Conservation (phyloP, 345 rosid genomes). For the Sisymbrium irio region DNA sequence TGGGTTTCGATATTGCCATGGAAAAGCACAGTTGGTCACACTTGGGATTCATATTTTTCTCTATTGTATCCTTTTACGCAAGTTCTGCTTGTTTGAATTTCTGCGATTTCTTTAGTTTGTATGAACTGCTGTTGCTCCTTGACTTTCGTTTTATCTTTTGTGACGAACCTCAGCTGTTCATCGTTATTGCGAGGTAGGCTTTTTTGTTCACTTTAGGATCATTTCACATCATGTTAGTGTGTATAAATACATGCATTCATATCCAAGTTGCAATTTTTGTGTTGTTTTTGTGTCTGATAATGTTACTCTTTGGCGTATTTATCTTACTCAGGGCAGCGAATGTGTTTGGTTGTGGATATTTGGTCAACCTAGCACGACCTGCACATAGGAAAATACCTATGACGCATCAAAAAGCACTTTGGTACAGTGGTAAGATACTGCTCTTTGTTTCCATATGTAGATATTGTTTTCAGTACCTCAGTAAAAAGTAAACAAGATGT, state of each 20-base stretch:
- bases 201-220: slow-evolving; percentile 1
- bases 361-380: slow-evolving; percentile 88
- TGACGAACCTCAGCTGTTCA: slow-evolving; percentile 61
- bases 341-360: slow-evolving; percentile 92
- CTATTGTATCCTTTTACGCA: slow-evolving; percentile 80
- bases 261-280: background rate
- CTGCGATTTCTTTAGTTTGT: slow-evolving; percentile 1
- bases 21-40: slow-evolving; percentile 99
- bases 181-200: slow-evolving; percentile 76
- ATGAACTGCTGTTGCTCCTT: slow-evolving; percentile 42
- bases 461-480: background rate
- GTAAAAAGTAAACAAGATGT: slow-evolving; percentile 22
- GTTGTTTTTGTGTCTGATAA: slow-evolving; percentile 7
- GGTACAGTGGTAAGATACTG: slow-evolving; percentile 87
- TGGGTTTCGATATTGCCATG: slow-evolving; percentile 99
- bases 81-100: background rate
- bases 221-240: background rate
- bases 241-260: background rate
- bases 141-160: slow-evolving; percentile 30
- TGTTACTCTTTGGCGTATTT: slow-evolving; percentile 29
- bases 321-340: slow-evolving; percentile 72
- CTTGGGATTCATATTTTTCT: slow-evolving; percentile 87
- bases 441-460: slow-evolving; percentile 1
- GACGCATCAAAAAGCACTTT: slow-evolving; percentile 96
- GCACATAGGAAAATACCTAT: slow-evolving; percentile 71